Evolutionary conservation across 768 basidiomycete genomes (phyloP).

Genomic region (Tephrocybe sp.): DNA sequence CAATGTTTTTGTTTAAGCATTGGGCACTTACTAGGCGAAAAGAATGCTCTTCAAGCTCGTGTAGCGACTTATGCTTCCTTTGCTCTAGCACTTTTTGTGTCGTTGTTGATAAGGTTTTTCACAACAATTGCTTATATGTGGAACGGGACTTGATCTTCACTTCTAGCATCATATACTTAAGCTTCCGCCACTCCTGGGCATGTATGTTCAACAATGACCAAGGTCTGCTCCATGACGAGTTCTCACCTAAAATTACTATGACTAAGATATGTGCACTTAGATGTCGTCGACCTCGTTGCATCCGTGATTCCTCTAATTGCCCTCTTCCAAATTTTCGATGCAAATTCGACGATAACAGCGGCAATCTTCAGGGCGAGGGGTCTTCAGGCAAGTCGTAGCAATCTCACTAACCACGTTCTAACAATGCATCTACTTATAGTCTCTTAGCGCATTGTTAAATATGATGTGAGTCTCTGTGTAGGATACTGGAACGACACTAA

Average conservation of each 20-base stretch:
- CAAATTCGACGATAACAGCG: constrained; percentile 58
- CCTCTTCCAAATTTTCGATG: constrained; percentile 85
- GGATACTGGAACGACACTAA: background rate
- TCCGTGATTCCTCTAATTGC: constrained; percentile 72
- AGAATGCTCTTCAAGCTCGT: constrained; percentile 5
- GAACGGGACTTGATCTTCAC: no score
- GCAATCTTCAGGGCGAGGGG: constrained; percentile 85
- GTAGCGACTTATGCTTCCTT: constrained; percentile 51
- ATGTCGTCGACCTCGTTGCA: constrained; percentile 60
- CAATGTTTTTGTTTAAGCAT: constrained; percentile 4
- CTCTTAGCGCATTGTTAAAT: constrained; percentile 75
- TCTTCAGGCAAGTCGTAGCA: constrained; percentile 51
- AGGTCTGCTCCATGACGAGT: constrained; percentile 33
- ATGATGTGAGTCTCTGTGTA: constrained; percentile 46
- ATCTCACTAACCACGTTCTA: background rate
- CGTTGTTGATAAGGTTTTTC: constrained; percentile 64
- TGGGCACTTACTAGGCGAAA: constrained; percentile 11
- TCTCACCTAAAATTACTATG: no score
- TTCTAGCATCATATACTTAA: constrained; percentile 48
- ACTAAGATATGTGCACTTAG: constrained; percentile 22
- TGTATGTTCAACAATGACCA: constrained; percentile 71
- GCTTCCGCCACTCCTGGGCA: constrained; percentile 66
- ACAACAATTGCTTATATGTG: no score
- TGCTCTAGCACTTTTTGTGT: constrained; percentile 60
- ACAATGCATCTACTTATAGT: constrained; percentile 31